Percentiles rank a stretch among this genome's conserved stretches.
Conservation (phyloP, 2,329 filamentous ascomycete genomes). For the Penicillium sp. region DNA sequence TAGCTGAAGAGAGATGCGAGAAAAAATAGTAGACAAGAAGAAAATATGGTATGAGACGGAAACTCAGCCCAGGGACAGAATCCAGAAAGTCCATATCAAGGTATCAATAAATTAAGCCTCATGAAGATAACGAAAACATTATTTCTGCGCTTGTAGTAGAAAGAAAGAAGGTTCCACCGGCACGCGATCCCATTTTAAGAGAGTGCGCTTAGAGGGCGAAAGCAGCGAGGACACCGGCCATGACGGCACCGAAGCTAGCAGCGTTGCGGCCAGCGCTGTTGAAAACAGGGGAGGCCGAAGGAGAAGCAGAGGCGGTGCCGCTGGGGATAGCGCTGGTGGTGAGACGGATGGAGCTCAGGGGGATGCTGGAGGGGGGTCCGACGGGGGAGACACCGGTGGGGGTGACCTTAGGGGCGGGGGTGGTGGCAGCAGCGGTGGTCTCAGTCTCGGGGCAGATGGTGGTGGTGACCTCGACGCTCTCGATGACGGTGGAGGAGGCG, state of each 20-base stretch:
- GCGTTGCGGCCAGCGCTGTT: conserved; percentile 35
- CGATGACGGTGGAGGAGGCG: conserved; percentile 11
- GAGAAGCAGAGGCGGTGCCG: conserved; percentile 10
- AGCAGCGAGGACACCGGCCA: conserved; percentile 36
- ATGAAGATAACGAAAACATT: conserved; percentile 3
- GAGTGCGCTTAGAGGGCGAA: conserved; percentile 36
- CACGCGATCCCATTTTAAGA: background rate
- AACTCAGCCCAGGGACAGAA: background rate
- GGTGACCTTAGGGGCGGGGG: conserved; percentile 8
- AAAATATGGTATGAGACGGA: conserved; percentile 7
- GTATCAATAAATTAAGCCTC: conserved; percentile 7
- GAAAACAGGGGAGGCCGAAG: conserved; percentile 21
- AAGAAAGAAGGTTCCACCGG: conserved; percentile 1
- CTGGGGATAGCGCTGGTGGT: conserved; percentile 5
- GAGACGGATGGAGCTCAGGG: conserved; percentile 5
- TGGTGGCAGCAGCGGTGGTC: conserved; percentile 13
- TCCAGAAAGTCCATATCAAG: background rate
- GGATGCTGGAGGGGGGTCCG: conserved; percentile 4
- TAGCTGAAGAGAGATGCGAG: conserved; percentile 2
- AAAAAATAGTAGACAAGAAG: background rate
- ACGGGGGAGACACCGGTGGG: conserved; percentile 12
- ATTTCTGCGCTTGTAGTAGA: conserved; percentile 3
- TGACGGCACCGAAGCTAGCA: conserved; percentile 37
- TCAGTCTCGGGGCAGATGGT: conserved; percentile 26
- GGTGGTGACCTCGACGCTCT: conserved; percentile 23